phyloP scores from a whole-genome alignment of 305 asterid genomes.

The Caryopteris hybrid region DNA sequence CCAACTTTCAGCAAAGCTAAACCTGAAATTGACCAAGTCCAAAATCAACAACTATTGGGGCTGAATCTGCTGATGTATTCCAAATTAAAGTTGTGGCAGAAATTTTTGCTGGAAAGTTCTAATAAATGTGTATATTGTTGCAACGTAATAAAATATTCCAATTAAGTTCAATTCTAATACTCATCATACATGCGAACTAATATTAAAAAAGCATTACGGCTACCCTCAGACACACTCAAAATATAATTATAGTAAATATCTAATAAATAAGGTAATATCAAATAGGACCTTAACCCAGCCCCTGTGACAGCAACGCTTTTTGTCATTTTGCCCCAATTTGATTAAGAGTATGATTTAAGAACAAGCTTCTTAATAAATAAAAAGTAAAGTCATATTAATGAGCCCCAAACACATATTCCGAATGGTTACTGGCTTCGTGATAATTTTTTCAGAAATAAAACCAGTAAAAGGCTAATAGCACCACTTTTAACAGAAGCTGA shows the following conservation, averaged over 20 bases:
- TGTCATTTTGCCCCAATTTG: neutral
- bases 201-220: neutral
- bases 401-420: neutral
- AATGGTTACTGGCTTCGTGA: neutral
- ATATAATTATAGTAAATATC: too few relatives aligned
- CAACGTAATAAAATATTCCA: neutral
- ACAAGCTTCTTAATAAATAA: neutral
- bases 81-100: neutral
- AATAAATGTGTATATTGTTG: neutral
- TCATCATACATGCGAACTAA: neutral
- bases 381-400: neutral
- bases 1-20: constrained; percentile 95
- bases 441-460: neutral
- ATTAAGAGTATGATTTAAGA: neutral
- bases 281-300: neutral
- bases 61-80: constrained; percentile 3
- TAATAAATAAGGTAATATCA: neutral
- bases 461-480: neutral
- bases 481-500: constrained; percentile 1
- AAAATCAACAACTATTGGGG: neutral
- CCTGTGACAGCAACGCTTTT: neutral
- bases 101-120: neutral
- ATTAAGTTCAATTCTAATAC: neutral
- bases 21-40: constrained; percentile 41
- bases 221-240: neutral